A percentile compares a stretch with the other conserved stretches of the same genome.
phyloP scores from a whole-genome alignment of 768 basidiomycete species.

The Mycena filopes region DNA sequence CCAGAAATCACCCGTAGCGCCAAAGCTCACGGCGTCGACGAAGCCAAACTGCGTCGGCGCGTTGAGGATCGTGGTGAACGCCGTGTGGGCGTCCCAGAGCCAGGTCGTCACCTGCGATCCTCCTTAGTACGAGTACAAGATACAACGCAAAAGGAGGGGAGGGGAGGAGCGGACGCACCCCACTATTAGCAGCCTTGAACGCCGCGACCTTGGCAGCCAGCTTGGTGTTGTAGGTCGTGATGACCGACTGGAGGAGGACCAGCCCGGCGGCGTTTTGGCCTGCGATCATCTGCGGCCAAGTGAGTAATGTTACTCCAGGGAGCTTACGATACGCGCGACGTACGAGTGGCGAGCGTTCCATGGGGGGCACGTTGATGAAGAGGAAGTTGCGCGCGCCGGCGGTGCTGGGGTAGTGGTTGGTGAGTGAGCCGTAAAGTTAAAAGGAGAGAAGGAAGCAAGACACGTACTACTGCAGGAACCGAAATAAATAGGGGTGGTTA shows the following conservation, averaged over 20 bases:
- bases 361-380: conserved; percentile 55
- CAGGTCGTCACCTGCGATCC: conserved; percentile 55
- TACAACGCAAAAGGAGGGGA: too few species aligned
- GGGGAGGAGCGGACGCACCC: conserved; percentile 46
- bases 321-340: not conserved
- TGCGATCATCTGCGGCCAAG: conserved; percentile 56
- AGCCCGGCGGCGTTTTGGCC: conserved; percentile 49
- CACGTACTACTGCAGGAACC: conserved; percentile 51
- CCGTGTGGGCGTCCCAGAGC: conserved; percentile 61
- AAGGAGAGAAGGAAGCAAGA: too few species aligned
- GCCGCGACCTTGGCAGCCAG: conserved; percentile 51
- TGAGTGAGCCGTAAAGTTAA: conserved; percentile 12
- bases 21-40: conserved; percentile 59
- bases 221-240: conserved; percentile 62
- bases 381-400: conserved; percentile 68
- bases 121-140: not conserved
- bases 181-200: conserved; percentile 57
- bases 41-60: conserved; percentile 63
- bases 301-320: not conserved
- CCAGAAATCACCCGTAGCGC: conserved; percentile 59
- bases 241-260: conserved; percentile 56
- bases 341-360: conserved; percentile 57
- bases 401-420: conserved; percentile 42
- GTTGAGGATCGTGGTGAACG: conserved; percentile 61
- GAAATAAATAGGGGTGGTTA: too few species aligned